A percentile compares a stretch with the other conserved stretches of the same genome.
Conservation (phyloP, 345 rosid species). For the Citrus mangshanensis region DNA sequence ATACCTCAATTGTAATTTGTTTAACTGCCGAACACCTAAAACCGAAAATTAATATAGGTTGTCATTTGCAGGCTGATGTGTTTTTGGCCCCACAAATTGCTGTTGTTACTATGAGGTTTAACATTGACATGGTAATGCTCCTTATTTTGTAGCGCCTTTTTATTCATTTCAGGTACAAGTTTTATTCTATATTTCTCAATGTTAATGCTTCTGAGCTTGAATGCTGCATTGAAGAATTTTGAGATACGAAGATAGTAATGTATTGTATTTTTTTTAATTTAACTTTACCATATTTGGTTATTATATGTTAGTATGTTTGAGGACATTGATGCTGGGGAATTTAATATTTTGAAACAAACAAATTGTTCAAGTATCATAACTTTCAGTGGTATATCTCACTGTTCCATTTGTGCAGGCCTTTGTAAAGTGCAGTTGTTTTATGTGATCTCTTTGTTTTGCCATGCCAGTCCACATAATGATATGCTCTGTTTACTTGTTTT, state of each 20-base stretch:
- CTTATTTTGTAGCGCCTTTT: background rate
- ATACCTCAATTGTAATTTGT: background rate
- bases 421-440: background rate
- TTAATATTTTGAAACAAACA: background rate
- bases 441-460: background rate
- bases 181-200: background rate
- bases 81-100: conserved; percentile 60
- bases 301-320: background rate
- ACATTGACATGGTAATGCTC: conserved; percentile 43
- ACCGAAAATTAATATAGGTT: conserved; percentile 4
- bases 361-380: background rate
- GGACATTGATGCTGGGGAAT: background rate
- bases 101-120: conserved; percentile 25
- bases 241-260: background rate
- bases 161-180: background rate
- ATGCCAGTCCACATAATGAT: background rate
- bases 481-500: background rate
- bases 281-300: background rate
- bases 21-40: background rate
- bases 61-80: conserved; percentile 47
- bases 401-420: background rate
- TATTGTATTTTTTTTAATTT: no score
- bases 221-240: background rate
- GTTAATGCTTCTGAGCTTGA: background rate
- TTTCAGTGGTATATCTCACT: background rate